Base-by-base conservation (phyloP, 2,329 filamentous ascomycete species). In the Penicillium concentricum region DNA sequence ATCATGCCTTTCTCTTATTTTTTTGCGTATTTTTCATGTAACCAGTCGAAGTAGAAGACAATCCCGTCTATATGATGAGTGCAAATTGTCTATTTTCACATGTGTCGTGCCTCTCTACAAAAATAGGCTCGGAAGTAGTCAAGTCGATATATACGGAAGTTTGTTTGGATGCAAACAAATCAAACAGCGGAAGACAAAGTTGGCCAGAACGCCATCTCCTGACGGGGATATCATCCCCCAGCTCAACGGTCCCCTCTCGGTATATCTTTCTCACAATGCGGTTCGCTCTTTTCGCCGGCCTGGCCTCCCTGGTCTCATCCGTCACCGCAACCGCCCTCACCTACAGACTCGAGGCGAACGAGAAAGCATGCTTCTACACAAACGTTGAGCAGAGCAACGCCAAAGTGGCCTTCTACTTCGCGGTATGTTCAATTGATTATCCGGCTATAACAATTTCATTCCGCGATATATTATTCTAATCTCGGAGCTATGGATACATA, bases 321-420 rank as follows among this genome's bases (percentile, higher is more conserved):
- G 89, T 88, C 51, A 87, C 89, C 52, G 92, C 91, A 37, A 99
- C 94, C 5, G 92, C 94, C 39, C 83, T 99, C 72, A 99, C 94
- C 46, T 99, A 97, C 82, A 91, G 92, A 78, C 83, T 99, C 45
- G 79, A 83, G 51, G 90, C 94, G 49, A 90, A 95, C 79, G 94
- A 97, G 82, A 92, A 90, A 78, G 91, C 94, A 59, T 99, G 94
- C 81, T 99, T 99, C 85, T 97, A 90, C 75, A 85, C 90, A 56
- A 81, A 86, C 65, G 88, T 93, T 54, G 86, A 92, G 63, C 85
- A 89, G 73, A 83, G 85, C 73, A 88, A 88, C 67, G 86, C 90
- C 69, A 99, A 99, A 84, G 82, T 99, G 66, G 92, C 94, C 48
- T 99, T 99, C 74, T 99, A 99, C 81, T 99, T 99, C 78, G 95